Evolutionary conservation across 495 filamentous ascomycete species (phyloP).

Genomic region (Tetracladium marchalianum): DNA sequence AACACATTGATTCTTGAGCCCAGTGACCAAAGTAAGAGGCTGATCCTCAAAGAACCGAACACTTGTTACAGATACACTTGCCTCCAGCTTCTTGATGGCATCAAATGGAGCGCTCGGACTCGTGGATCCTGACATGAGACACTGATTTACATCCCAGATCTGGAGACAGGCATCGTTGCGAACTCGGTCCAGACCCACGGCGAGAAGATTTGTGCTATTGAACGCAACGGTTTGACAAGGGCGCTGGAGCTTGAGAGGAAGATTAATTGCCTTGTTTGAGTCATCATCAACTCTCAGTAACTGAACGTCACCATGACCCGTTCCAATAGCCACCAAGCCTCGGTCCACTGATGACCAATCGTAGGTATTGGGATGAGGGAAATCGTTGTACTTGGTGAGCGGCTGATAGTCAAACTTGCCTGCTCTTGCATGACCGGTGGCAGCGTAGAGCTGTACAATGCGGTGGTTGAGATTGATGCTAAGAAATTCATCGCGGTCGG

Average conservation of each 20-base stretch:
- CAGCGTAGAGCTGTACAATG: conserved; percentile 67
- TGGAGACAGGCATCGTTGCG: conserved; percentile 89
- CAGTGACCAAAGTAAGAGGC: conserved; percentile 71
- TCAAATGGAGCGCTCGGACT: conserved; percentile 14
- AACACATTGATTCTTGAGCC: conserved; percentile 76
- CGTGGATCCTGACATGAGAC: conserved; percentile 32
- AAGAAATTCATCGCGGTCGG: conserved; percentile 57
- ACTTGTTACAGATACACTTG: conserved; percentile 79
- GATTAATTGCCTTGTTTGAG: conserved; percentile 53
- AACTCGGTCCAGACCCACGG: conserved; percentile 81
- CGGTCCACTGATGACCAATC: conserved; percentile 76
- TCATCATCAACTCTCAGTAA: conserved; percentile 65
- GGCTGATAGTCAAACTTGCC: conserved; percentile 55
- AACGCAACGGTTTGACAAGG: conserved; percentile 90
- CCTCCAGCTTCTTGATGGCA: conserved; percentile 61
- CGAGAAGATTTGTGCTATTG: conserved; percentile 65
- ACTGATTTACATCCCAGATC: conserved; percentile 81
- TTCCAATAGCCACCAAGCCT: conserved; percentile 75
- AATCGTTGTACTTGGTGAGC: conserved; percentile 61
- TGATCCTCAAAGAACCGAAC: conserved; percentile 84
- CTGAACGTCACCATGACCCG: conserved; percentile 73
- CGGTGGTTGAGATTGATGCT: conserved; percentile 76
- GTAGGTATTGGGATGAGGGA: conserved; percentile 83
- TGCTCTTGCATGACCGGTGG: conserved; percentile 46
- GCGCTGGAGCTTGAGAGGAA: conserved; percentile 75